Percentiles rank a stretch among this genome's conserved stretches.
Conservation (phyloP, 2,329 filamentous ascomycete genomes). For the Whalleya microplaca region DNA sequence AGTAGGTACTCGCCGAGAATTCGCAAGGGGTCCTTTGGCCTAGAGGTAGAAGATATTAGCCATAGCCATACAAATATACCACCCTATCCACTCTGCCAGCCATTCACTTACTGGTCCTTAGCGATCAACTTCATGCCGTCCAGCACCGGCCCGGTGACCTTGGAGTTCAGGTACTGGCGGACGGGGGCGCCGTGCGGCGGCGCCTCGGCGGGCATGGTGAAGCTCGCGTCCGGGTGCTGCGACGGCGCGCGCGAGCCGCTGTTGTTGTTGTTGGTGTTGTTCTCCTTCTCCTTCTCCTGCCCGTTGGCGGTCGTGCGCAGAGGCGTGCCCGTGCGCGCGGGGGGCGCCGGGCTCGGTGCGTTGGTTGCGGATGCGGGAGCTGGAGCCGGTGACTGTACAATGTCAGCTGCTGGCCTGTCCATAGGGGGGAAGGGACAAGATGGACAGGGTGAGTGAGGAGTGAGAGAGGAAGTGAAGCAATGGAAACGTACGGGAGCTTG, state of each 20-base stretch:
- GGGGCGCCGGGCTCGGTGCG: conserved; percentile 47
- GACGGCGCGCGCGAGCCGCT: conserved; percentile 56
- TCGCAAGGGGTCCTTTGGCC: conserved; percentile 70
- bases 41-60: conserved; percentile 31
- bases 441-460: no score
- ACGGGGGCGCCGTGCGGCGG: conserved; percentile 69
- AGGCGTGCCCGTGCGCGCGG: conserved; percentile 52
- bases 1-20: conserved; percentile 73
- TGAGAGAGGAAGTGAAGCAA: not conserved
- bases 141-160: conserved; percentile 68
- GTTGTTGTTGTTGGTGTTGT: no score
- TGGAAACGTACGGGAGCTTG: conserved; percentile 43
- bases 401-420: no score
- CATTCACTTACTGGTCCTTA: conserved; percentile 65
- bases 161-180: conserved; percentile 72
- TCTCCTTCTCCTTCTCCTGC: conserved; percentile 37
- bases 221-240: conserved; percentile 56
- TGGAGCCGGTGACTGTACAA: not conserved
- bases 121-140: conserved; percentile 77
- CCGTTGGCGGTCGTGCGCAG: conserved; percentile 41
- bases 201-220: conserved; percentile 62
- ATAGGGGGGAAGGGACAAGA: no score
- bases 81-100: no score
- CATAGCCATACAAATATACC: not conserved
- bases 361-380: conserved; percentile 38